Evolutionary conservation across 441 rosid species (phyloP).

Genomic region (Gossypium schwendimanii): DNA sequence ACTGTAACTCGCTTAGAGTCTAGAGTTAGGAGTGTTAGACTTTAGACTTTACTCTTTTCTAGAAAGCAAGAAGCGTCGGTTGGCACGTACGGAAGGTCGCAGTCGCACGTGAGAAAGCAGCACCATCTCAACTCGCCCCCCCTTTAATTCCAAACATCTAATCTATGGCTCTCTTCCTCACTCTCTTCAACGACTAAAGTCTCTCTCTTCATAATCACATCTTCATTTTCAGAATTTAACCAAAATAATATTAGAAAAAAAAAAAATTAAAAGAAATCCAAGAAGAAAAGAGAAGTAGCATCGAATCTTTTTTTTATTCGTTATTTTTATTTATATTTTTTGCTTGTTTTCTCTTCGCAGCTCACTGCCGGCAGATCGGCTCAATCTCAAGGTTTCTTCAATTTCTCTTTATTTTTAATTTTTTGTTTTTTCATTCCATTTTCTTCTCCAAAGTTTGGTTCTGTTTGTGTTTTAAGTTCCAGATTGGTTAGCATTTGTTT

Average conservation of each 20-base stretch:
- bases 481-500: background rate
- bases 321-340: background rate
- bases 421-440: background rate
- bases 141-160: background rate
- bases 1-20: too few species aligned
- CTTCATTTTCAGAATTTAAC: background rate
- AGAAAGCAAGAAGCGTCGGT: constrained; percentile 50
- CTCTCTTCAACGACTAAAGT: background rate
- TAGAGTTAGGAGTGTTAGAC: too few species aligned
- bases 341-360: constrained; percentile 18
- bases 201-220: background rate
- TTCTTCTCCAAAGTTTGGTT: background rate
- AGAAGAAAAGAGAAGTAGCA: background rate
- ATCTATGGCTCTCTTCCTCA: background rate
- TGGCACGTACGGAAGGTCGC: constrained; percentile 48
- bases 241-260: background rate
- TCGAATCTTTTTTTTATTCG: background rate
- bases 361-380: constrained; percentile 31
- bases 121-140: constrained; percentile 12
- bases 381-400: constrained; percentile 22
- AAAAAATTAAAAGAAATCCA: background rate
- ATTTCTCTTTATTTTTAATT: background rate
- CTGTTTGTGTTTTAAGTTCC: background rate
- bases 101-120: constrained; percentile 40
- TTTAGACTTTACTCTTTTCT: background rate